Conservation (phyloP, 495 filamentous ascomycete genomes). For the Emericellopsis terricola region DNA sequence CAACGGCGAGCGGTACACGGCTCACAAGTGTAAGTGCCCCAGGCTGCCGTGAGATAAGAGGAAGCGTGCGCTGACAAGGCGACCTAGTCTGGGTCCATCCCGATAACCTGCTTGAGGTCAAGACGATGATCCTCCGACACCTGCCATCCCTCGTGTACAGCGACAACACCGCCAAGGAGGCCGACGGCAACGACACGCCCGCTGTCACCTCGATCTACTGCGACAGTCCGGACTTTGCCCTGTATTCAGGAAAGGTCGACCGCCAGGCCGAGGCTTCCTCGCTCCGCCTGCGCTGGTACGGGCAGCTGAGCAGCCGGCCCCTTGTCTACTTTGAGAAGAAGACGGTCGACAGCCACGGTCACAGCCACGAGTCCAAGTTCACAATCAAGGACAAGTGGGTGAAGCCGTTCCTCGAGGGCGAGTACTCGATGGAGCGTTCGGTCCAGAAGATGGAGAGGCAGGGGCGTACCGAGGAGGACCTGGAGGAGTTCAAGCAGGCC, state of each 20-base stretch:
- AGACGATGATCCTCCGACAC: constrained; percentile 79
- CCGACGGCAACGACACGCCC: constrained; percentile 61
- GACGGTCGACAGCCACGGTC: constrained; percentile 53
- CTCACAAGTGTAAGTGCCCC: constrained; percentile 60
- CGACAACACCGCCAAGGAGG: constrained; percentile 61
- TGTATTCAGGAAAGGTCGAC: constrained; percentile 74
- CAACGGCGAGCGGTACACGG: constrained; percentile 56
- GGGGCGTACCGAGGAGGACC: constrained; percentile 37
- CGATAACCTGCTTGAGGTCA: constrained; percentile 90
- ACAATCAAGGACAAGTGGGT: constrained; percentile 87
- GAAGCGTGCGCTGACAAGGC: neutral
- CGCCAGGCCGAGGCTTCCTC: constrained; percentile 63
- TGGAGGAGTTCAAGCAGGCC: constrained; percentile 49
- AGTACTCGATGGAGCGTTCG: constrained; percentile 85
- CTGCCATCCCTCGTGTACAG: constrained; percentile 88
- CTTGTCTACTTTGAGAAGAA: constrained; percentile 82
- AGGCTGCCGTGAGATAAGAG: neutral
- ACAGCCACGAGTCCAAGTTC: constrained; percentile 60
- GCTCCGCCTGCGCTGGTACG: constrained; percentile 80
- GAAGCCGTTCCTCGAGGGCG: constrained; percentile 66
- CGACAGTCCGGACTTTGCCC: constrained; percentile 65
- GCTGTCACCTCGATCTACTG: constrained; percentile 93
- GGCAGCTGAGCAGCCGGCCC: constrained; percentile 57
- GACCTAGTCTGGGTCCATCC: constrained; percentile 81
- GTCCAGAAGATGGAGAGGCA: constrained; percentile 64